These are phyloP conservation scores for Penicillium sp. DNA, from an alignment of 2,329 filamentous ascomycete species.

Conservation along the genomic window DNA sequence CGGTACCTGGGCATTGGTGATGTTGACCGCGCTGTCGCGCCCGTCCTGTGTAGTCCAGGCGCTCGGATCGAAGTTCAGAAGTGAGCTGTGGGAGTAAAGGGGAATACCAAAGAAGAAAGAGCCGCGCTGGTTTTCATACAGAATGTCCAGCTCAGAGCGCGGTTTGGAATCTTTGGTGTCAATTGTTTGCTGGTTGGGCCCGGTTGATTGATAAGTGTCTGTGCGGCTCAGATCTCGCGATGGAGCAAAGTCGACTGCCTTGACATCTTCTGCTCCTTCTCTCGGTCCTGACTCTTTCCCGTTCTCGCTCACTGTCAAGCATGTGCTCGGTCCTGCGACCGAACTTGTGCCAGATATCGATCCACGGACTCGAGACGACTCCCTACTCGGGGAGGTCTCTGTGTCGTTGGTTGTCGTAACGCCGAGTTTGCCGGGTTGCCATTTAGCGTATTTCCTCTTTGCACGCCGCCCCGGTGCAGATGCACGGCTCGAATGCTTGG, in stretches of 20 bases:
- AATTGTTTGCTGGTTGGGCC: conserved; percentile 3
- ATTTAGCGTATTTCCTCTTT: conserved; percentile 47
- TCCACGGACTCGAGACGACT: conserved; percentile 18
- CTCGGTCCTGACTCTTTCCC: conserved; percentile 4
- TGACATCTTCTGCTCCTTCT: conserved; percentile 9
- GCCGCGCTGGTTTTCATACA: conserved; percentile 95
- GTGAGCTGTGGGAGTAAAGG: conserved; percentile 79
- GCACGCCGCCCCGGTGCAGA: conserved; percentile 40
- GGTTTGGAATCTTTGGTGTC: conserved; percentile 21
- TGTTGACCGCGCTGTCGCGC: conserved; percentile 60
- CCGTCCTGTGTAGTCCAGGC: conserved; percentile 72
- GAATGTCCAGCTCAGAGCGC: conserved; percentile 65
- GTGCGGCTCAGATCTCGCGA: conserved; percentile 10
- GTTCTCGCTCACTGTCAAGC: conserved; percentile 1
- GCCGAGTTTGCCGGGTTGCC: conserved; percentile 55
- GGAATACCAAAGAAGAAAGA: conserved; percentile 83
- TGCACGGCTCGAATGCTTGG: conserved; percentile 30
- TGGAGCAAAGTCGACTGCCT: conserved; percentile 14
- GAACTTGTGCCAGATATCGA: conserved; percentile 18
- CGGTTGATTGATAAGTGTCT: conserved; percentile 2
- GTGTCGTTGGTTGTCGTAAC: conserved; percentile 27
- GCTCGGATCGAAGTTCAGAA: conserved; percentile 78
- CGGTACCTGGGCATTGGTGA: conserved; percentile 82
- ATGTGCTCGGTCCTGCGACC: conserved; percentile 6
- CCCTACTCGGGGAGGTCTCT: conserved; percentile 13